Evolutionary conservation across 2,329 filamentous ascomycete species (phyloP).

Genomic region (Alternaria consortialis): DNA sequence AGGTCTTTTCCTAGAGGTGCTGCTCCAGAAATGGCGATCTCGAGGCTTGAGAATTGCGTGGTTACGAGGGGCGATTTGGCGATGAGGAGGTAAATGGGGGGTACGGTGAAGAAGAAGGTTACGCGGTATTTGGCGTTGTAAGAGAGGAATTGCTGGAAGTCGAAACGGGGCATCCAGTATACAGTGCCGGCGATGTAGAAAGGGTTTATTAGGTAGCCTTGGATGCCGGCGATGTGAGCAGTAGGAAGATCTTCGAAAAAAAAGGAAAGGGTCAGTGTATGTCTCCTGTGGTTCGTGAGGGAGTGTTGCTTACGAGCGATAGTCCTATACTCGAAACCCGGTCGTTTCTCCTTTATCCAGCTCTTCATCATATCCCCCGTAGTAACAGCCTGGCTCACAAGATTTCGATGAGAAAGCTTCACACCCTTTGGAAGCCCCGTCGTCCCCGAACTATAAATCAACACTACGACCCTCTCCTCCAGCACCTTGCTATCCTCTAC

Average conservation of each 20-base stretch:
- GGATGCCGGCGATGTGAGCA: slow-evolving; percentile 59
- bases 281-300: neutral
- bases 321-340: slow-evolving; percentile 51
- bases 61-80: slow-evolving; percentile 65
- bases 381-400: slow-evolving; percentile 53
- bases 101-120: slow-evolving; percentile 67
- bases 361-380: slow-evolving; percentile 42
- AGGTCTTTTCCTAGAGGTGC: slow-evolving; percentile 66
- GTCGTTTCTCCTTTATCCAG: slow-evolving; percentile 32
- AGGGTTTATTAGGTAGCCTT: slow-evolving; percentile 58
- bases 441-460: slow-evolving; percentile 60
- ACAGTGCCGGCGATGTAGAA: slow-evolving; percentile 53
- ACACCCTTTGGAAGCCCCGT: slow-evolving; percentile 60
- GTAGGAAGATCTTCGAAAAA: slow-evolving; percentile 49
- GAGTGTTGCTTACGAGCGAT: slow-evolving; percentile 44
- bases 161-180: slow-evolving; percentile 71
- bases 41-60: slow-evolving; percentile 63
- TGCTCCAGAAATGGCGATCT: slow-evolving; percentile 61
- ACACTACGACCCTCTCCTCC: slow-evolving; percentile 55
- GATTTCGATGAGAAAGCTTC: slow-evolving; percentile 55
- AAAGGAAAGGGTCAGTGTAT: neutral
- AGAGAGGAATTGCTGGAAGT: slow-evolving; percentile 64
- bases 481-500: slow-evolving; percentile 62
- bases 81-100: slow-evolving; percentile 68
- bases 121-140: slow-evolving; percentile 62